Evolutionary conservation across 2,329 filamentous ascomycete species (phyloP), one percentile per base, ranked within the genome.

Genomic region (Penicillium nordicum): DNA sequence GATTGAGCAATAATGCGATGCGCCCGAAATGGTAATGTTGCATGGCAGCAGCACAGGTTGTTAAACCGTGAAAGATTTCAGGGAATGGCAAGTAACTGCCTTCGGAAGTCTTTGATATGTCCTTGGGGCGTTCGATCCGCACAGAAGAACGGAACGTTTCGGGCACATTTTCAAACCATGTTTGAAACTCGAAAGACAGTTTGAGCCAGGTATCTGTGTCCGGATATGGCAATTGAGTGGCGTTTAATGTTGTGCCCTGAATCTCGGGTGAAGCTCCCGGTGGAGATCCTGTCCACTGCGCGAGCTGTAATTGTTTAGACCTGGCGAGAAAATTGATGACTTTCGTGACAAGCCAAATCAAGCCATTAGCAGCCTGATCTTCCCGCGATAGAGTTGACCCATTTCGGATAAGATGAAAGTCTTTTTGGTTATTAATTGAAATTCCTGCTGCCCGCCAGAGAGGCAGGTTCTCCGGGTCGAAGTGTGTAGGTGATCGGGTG

Each of bases 11-110:
- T 0, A 88, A 68, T 5, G 86, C 78, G 11, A 87, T 84, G 42
- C 82, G 79, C 1, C 83, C 83, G 75, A 88, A 87, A 63, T 88
- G 82, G 61, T 86, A 87, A 57, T 80, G 80, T 63, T 87, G 84
- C 79, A 87, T 86, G 0, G 84, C 81, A 4, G 83, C 81, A 0
- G 83, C 84, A 67, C 83, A 87, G 69, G 85, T 82, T 0, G 84
- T 79, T 0, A 84, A 76, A 50, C 80, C 80, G 66, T 84, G 86
- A 79, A 84, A 87, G 8, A 85, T 77, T 62, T 85, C 82, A 0
- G 71, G 79, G 68, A 79, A 84, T 58, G 74, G 75, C 44, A 68
- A 67, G 50, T 57, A 58, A 25, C 66, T 68, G 48, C 66, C 58
- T 11, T 74, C 72, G 0, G 73, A 68, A 36, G 64, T 45, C n/a